A percentile compares a stretch with the other conserved stretches of the same genome.
These are phyloP conservation scores for Metarhizium guizhouense DNA, from an alignment of 2,329 filamentous ascomycete species.

Conservation along the genomic window DNA sequence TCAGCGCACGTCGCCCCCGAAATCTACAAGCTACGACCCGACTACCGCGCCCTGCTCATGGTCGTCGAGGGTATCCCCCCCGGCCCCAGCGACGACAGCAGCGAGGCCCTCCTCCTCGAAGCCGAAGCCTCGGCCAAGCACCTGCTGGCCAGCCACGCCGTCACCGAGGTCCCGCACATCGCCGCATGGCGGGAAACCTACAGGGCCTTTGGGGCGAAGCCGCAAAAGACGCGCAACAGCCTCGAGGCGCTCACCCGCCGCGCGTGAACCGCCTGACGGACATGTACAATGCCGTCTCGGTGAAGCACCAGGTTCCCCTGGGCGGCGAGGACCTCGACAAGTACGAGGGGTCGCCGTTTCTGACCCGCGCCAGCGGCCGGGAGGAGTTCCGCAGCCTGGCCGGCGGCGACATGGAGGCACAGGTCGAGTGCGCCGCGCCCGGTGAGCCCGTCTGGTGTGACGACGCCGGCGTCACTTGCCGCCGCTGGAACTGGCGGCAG, in stretches of 20 bases:
- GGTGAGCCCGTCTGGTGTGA: slow-evolving; percentile 13
- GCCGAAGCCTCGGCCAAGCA: slow-evolving; percentile 13
- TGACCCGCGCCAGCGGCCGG: slow-evolving; percentile 7
- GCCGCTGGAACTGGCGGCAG: slow-evolving; percentile 14
- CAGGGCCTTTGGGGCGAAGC: no score
- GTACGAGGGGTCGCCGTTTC: slow-evolving; percentile 9
- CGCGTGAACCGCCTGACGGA: no score
- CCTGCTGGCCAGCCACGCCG: slow-evolving; percentile 1
- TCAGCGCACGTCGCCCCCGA: slow-evolving; percentile 7
- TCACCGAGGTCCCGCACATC: no score
- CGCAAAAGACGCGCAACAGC: no score
- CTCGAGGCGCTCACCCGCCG: no score
- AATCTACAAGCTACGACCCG: slow-evolving; percentile 11
- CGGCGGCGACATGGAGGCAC: slow-evolving; percentile 1
- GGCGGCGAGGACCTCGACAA: neutral
- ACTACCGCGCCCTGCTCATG: slow-evolving; percentile 11
- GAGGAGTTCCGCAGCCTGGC: slow-evolving; percentile 1
- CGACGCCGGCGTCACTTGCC: slow-evolving; percentile 11
- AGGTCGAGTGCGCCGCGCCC: slow-evolving; percentile 4
- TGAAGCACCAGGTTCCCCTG: no score
- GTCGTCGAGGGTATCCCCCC: slow-evolving; percentile 11
- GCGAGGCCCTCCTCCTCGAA: slow-evolving; percentile 9
- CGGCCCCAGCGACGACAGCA: slow-evolving; percentile 9
- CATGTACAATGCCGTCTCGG: no score
- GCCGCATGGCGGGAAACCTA: no score